Percentiles rank a stretch among this genome's conserved stretches.
These are phyloP conservation scores for Flaveria trinervia DNA, from an alignment of 129 eudicot genomes.

Conservation along the genomic window DNA sequence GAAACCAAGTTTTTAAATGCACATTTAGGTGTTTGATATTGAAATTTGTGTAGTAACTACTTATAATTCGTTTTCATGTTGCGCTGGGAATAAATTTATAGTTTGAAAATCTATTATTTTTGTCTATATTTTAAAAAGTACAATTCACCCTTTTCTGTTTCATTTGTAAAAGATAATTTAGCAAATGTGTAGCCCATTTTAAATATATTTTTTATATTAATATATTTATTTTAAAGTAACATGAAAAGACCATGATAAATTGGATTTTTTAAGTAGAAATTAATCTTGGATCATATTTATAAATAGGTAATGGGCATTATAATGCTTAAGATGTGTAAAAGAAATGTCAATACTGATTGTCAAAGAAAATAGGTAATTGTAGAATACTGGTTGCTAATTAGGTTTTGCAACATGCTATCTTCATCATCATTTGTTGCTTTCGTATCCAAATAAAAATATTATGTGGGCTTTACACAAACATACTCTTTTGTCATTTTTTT, in stretches of 20 bases:
- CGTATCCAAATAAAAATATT: constrained; percentile 17
- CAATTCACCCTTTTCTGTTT: not conserved
- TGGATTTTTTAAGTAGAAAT: not conserved
- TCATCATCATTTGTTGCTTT: constrained; percentile 32
- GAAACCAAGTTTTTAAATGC: not conserved
- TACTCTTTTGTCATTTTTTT: constrained; percentile 1
- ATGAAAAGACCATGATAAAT: not conserved
- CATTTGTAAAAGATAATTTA: too few species aligned
- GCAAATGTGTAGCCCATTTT: not conserved
- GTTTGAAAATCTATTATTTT: not conserved
- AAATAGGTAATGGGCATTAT: not conserved
- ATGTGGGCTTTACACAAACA: constrained; percentile 6
- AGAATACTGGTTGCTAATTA: constrained; percentile 17
- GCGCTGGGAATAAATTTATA: constrained; percentile 1
- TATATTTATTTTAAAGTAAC: not conserved
- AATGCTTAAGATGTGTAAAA: not conserved
- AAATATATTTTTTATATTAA: too few species aligned
- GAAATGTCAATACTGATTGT: not conserved
- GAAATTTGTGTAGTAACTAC: not conserved
- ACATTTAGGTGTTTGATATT: constrained; percentile 1
- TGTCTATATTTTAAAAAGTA: constrained; percentile 4
- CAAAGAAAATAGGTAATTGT: not conserved
- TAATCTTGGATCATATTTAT: not conserved
- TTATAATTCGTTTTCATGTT: not conserved
- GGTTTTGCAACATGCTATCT: constrained; percentile 29